Evolutionary conservation across 371 early-diverging fungal species (phyloP), one percentile per base, ranked within the genome.

Genomic region (Umbelopsis sp.): DNA sequence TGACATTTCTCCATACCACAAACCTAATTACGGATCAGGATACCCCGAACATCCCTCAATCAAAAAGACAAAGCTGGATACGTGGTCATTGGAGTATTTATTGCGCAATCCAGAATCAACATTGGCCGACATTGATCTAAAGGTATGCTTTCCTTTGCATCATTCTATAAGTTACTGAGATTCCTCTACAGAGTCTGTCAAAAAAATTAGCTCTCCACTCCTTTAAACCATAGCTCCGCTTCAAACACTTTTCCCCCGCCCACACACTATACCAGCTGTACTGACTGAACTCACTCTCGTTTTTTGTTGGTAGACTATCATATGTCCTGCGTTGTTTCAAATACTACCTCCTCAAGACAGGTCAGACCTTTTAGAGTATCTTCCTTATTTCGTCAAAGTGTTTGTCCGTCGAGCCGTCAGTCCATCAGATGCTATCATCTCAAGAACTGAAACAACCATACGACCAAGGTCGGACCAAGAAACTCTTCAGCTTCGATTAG

Each of bases 241-340:
- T 62, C 46, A 66, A 66, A 50, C 41, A 7, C 41, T 10, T 12
- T 41, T 12, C 11, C 52, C 51, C 50, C n/a, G 22, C 20, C 52
- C 50, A 29, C 44, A 44, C 35, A 35, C 32, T 45, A 22, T 14
- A 11, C 7, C 38, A n/a, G 9, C 24, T 24, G 12, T 63, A 44
- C 53, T 50, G 63, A n/a, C 69, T 10, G 12, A 35, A 29, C 29
- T 29, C 29, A 29, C 29, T 29, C 29, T 38, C 18, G 32, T 50
- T 35, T 22, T 44, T 46, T 57, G 29, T 29, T 29, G 11, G 3
- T 64, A 82, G 80, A 71, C 77, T 22, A 70, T 80, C 22, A 80
- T 80, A 67, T 76, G 77, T 68, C 50, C 73, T 63, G 68, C 78
- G 14, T 71, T 66, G 12, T 82, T 82, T 70, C 77, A 82, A 67